A percentile compares a stretch with the other conserved stretches of the same genome.
These are phyloP conservation scores for Daedaleopsis nitida DNA, from an alignment of 768 basidiomycete species.

Conservation along the genomic window DNA sequence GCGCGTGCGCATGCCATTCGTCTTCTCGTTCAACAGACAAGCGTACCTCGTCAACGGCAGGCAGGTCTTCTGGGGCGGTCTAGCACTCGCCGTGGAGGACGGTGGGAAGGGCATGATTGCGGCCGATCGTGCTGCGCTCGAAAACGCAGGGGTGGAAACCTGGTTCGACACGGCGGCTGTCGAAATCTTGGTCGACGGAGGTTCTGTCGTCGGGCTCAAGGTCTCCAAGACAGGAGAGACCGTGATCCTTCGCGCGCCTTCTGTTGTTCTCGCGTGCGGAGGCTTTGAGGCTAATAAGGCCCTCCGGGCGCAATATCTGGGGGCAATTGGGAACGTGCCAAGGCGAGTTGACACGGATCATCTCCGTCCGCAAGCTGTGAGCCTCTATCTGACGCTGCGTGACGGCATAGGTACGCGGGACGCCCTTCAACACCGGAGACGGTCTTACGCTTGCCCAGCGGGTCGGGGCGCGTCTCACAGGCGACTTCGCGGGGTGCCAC, in stretches of 20 bases:
- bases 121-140: slow-evolving; percentile 53
- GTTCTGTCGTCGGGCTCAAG: slow-evolving; percentile 47
- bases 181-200: slow-evolving; percentile 38
- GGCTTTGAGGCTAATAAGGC: slow-evolving; percentile 63
- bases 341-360: slow-evolving; percentile 36
- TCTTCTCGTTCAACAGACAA: slow-evolving; percentile 63
- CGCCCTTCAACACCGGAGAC: slow-evolving; percentile 73
- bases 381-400: neutral
- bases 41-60: slow-evolving; percentile 65
- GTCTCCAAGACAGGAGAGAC: slow-evolving; percentile 42
- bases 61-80: slow-evolving; percentile 72
- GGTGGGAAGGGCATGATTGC: slow-evolving; percentile 70
- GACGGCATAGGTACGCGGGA: slow-evolving; percentile 58
- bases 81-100: slow-evolving; percentile 61
- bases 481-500: slow-evolving; percentile 75
- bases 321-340: slow-evolving; percentile 59
- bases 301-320: slow-evolving; percentile 55
- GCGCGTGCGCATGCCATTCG: slow-evolving; percentile 53
- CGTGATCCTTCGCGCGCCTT: slow-evolving; percentile 39
- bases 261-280: slow-evolving; percentile 65
- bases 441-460: slow-evolving; percentile 54
- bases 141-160: slow-evolving; percentile 50
- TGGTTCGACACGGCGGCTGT: slow-evolving; percentile 59
- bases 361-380: neutral
- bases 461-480: slow-evolving; percentile 54